Base-by-base conservation (phyloP, 179 eudicot genomes). In the Corrigiola litoralis region DNA sequence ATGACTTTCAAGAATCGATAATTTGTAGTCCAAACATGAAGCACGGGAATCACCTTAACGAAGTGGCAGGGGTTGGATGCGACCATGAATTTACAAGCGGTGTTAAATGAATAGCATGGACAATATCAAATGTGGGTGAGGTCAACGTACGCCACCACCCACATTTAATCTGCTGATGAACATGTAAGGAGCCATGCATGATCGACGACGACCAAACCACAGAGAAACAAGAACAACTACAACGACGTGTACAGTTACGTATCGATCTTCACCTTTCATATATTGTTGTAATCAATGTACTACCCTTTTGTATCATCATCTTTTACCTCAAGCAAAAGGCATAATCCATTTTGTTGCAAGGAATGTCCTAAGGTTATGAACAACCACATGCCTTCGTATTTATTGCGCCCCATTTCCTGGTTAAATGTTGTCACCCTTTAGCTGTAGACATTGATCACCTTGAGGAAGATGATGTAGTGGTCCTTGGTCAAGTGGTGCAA, bases 381-480 rank as follows among this genome's bases (percentile, higher is more conserved):
- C 25, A 18, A 46, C 21, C 51, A 46, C 25, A 31, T 53, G 27
- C 10, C 14, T 58, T 25, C 14, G 34, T 61, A 61, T 61, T 61
- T 2, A 61, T 27, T 40, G 48, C 50, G 10, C 49, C 53, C 57
- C 27, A 44, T 6, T 36, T 44, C 8, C 47, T 34, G 7, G 12
- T 29, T 56, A 44, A 71, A 63, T 71, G 62, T 49, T 63, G 34
- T 62, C 74, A 70, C 68, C 23, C 46, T 20, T 65, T 61, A 45
- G 37, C 34, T 12, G 49, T 61, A 31, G 52, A 20, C 20, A 17
- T 50, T 69, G 36, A 51, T 38, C 17, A 13, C 31, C 7, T 33
- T 9, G 28, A 13, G 18, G 48, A 33, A 31, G 5, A 42, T 52
- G 12, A 8, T 58, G 63, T 27, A 14, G 73, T 70, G 68, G 63